Evolutionary conservation across 148 eudicot species (phyloP).

Genomic region (Persicaria maculosa): DNA sequence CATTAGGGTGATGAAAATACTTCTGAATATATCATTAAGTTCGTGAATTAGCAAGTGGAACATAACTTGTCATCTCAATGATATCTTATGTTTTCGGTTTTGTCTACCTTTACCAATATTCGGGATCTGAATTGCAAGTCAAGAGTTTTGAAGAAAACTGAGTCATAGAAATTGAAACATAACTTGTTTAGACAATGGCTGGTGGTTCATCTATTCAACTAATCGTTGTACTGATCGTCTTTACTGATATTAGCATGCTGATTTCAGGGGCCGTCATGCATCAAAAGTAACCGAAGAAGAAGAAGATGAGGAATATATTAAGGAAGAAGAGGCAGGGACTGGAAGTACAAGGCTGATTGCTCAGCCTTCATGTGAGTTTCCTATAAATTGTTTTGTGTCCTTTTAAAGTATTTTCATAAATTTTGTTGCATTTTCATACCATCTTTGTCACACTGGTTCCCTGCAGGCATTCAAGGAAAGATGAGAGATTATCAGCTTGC

Average conservation of each 20-base stretch:
- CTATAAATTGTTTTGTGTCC: background rate
- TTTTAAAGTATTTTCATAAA: too few relatives aligned
- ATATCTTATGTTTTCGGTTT: too few relatives aligned
- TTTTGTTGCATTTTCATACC: too few relatives aligned
- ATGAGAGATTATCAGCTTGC: constrained; percentile 99
- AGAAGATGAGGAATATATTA: constrained; percentile 90
- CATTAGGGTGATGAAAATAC: too few relatives aligned
- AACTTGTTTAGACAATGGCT: too few relatives aligned
- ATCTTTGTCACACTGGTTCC: background rate
- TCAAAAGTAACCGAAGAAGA: constrained; percentile 95
- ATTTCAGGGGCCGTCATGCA: constrained; percentile 91
- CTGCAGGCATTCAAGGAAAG: constrained; percentile 90
- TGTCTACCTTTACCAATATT: too few relatives aligned
- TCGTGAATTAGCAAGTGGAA: too few relatives aligned
- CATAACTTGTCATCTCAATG: too few relatives aligned
- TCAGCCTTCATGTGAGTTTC: constrained; percentile 81
- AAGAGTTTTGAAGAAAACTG: too few relatives aligned
- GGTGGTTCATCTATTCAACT: background rate
- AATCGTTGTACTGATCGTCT: background rate
- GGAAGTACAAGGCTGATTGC: constrained; percentile 76
- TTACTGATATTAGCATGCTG: constrained; percentile 4
- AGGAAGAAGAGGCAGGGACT: constrained; percentile 93
- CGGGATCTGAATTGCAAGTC: too few relatives aligned
- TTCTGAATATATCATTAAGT: too few relatives aligned
- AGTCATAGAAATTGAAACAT: too few relatives aligned